Percentiles rank a stretch among this genome's conserved stretches.
phyloP scores from a whole-genome alignment of 805 yeast species.

The Pichia gijzeniarum region DNA sequence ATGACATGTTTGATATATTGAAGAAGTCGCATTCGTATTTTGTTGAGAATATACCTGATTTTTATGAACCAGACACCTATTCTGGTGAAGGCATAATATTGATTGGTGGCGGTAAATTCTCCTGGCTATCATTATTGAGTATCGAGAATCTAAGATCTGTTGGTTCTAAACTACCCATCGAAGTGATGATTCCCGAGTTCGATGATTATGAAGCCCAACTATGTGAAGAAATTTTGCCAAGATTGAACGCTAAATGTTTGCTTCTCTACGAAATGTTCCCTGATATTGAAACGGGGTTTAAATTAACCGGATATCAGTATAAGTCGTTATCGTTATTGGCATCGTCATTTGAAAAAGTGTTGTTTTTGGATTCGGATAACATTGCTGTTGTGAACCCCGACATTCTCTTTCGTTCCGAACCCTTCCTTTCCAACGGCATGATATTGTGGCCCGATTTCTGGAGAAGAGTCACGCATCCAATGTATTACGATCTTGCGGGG shows the following conservation, averaged over 20 bases:
- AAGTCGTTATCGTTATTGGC: constrained; percentile 43
- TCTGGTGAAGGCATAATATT: constrained; percentile 56
- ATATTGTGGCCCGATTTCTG: constrained; percentile 58
- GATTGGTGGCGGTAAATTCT: constrained; percentile 71
- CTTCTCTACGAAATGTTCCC: constrained; percentile 46
- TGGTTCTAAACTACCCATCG: constrained; percentile 44
- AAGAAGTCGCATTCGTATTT: constrained; percentile 41
- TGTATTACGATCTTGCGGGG: constrained; percentile 40
- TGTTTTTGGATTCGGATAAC: constrained; percentile 49
- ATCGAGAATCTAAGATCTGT: constrained; percentile 40
- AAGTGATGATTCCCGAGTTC: constrained; percentile 35
- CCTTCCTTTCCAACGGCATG: constrained; percentile 46
- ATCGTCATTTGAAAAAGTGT: constrained; percentile 47
- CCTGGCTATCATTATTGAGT: constrained; percentile 54
- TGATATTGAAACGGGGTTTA: constrained; percentile 19
- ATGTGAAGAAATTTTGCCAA: constrained; percentile 35
- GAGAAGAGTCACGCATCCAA: constrained; percentile 50
- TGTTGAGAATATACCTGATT: constrained; percentile 33
- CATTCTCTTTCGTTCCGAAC: constrained; percentile 46
- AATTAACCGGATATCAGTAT: constrained; percentile 42
- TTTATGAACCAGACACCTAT: constrained; percentile 30
- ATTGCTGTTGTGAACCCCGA: constrained; percentile 44
- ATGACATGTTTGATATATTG: constrained; percentile 39
- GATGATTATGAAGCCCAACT: constrained; percentile 36
- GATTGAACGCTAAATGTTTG: constrained; percentile 54